These are phyloP conservation scores for Protostelium mycophagum DNA, from an alignment of 78 protist genomes.

Conservation along the genomic window DNA sequence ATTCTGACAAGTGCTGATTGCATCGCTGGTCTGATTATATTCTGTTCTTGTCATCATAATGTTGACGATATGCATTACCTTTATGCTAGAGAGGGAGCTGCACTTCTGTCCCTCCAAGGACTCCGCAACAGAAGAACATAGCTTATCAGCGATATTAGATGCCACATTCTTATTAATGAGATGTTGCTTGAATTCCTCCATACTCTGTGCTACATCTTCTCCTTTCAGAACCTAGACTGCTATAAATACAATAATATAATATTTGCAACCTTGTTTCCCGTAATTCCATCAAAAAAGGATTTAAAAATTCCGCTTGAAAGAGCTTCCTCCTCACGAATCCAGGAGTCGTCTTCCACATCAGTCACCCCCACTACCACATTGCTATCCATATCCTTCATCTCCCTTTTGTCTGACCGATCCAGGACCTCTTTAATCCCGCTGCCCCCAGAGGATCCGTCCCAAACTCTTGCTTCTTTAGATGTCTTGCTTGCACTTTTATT, in stretches of 20 bases:
- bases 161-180: conserved; percentile 96
- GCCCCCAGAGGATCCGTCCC: too few species aligned
- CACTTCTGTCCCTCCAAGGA: conserved; percentile 78
- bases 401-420: background rate
- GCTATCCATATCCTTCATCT: background rate
- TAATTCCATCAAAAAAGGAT: conserved; percentile 38
- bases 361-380: background rate
- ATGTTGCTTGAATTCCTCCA: conserved; percentile 49
- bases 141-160: conserved; percentile 74
- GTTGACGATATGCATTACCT: background rate
- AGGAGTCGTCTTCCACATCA: background rate
- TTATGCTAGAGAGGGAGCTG: conserved; percentile 17
- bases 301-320: conserved; percentile 29
- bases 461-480: too few species aligned
- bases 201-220: conserved; percentile 62
- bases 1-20: conserved; percentile 81
- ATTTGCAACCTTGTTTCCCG: conserved; percentile 42
- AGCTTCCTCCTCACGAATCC: background rate
- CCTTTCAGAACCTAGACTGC: background rate
- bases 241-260: too few species aligned
- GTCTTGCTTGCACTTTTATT: conserved; percentile 18
- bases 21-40: conserved; percentile 58
- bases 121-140: conserved; percentile 73
- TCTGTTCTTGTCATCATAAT: conserved; percentile 13
- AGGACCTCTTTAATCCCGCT: too few species aligned